These are phyloP conservation scores for Steccherinum ochraceum DNA, from an alignment of 768 basidiomycete genomes.

Conservation along the genomic window DNA sequence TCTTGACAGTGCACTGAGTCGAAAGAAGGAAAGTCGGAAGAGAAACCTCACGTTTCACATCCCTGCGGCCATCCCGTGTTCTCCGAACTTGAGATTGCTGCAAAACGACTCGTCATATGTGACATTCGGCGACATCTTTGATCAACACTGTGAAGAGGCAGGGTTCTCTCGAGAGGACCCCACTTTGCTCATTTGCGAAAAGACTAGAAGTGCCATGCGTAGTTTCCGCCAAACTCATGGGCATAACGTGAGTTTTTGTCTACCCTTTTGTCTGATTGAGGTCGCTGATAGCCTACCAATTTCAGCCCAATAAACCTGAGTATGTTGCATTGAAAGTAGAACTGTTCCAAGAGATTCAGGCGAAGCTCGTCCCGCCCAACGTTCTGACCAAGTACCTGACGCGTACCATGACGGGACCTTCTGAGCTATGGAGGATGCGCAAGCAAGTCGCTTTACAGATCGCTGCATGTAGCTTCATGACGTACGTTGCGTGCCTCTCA, in stretches of 20 bases:
- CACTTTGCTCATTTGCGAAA: constrained; percentile 78
- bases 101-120: constrained; percentile 91
- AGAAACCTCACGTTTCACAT: constrained; percentile 89
- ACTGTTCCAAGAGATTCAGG: constrained; percentile 78
- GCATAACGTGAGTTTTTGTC: too few relatives aligned
- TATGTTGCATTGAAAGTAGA: constrained; percentile 74
- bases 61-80: constrained; percentile 80
- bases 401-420: constrained; percentile 73
- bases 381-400: constrained; percentile 90
- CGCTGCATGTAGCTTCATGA: constrained; percentile 87
- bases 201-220: constrained; percentile 62
- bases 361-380: constrained; percentile 87
- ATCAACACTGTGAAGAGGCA: constrained; percentile 72
- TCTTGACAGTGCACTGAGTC: constrained; percentile 60
- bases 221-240: constrained; percentile 52
- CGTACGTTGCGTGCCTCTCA: constrained; percentile 78
- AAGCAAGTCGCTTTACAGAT: constrained; percentile 94
- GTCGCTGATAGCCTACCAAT: too few relatives aligned
- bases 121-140: constrained; percentile 89
- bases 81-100: constrained; percentile 76
- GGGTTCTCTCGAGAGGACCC: constrained; percentile 86
- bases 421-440: constrained; percentile 92
- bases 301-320: constrained; percentile 56
- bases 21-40: constrained; percentile 90
- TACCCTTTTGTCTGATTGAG: too few relatives aligned